These are phyloP conservation scores for Pseudozyma sp. DNA, from an alignment of 1,284 basidiomycete species.

Conservation along the genomic window DNA sequence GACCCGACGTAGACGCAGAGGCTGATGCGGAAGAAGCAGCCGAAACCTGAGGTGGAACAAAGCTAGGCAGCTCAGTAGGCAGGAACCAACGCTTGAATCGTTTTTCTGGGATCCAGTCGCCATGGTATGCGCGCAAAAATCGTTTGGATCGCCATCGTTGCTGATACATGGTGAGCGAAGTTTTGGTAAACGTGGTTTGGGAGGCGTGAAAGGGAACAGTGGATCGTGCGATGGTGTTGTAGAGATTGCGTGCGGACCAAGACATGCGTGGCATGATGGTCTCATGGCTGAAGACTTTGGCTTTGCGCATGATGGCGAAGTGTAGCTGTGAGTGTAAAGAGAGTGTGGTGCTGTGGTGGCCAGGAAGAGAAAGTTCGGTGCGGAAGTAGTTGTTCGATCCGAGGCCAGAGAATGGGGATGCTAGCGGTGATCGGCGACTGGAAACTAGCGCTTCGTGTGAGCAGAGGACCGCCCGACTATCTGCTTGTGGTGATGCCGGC, in stretches of 20 bases:
- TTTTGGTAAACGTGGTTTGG: constrained; percentile 75
- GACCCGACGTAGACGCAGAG: constrained; percentile 26
- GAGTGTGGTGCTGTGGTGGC: neutral
- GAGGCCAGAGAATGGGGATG: neutral
- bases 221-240: constrained; percentile 76
- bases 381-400: neutral
- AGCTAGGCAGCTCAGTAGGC: constrained; percentile 85
- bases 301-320: constrained; percentile 56
- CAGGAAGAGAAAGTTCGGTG: neutral
- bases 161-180: constrained; percentile 82
- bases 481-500: no score
- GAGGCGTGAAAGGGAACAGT: constrained; percentile 57
- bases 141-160: constrained; percentile 91
- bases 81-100: constrained; percentile 96
- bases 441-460: no score
- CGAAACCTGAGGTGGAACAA: constrained; percentile 71
- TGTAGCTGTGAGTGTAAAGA: neutral
- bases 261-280: constrained; percentile 65
- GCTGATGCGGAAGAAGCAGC: constrained; percentile 29
- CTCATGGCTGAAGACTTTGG: constrained; percentile 62
- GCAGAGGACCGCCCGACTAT: no score
- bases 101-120: constrained; percentile 91
- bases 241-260: constrained; percentile 83
- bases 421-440: no score
- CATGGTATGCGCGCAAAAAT: constrained; percentile 93